Evolutionary conservation across 495 filamentous ascomycete species (phyloP), one percentile per base, ranked within the genome.

Genomic region (Aspergillus bertholletiae): DNA sequence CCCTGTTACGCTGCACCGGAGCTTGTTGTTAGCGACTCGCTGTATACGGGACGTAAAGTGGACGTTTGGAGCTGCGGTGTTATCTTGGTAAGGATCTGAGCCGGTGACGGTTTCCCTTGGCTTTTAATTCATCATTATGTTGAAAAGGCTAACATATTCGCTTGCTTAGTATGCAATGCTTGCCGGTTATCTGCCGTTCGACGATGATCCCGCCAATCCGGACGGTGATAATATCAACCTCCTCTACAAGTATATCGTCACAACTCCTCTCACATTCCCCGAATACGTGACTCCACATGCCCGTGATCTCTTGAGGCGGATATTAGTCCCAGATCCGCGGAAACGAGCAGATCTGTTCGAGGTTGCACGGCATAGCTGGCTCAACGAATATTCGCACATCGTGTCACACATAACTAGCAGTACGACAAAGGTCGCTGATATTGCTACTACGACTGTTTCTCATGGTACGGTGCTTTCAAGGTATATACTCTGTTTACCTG

Each of bases 11-110:
- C 94, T 39, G 94, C 94, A 13, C 94, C 94, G 7, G 94, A 99
- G 76, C 80, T 99, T 34, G 94, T 99, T 17, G 94, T 99, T 53
- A 96, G 91, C 70, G 94, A 99, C 71, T 95, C 90, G 17, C 73
- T 99, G 15, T 99, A 99, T 70, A 99, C 95, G 6, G 94, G 94
- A 35, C 83, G 91, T 24, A 99, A 97, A 69, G 94, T 99, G 15
- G 94, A 99, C 67, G 94, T 99, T 22, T 99, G 94, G 94, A 97
- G 94, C 65, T 97, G 94, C 66, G 94, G 94, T 73, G 94, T 99
- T 22, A 99, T 99, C 63, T 73, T 99, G 80, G 94, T 97, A 81
- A 75, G 90, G 81, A 26, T 22, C 18, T 48, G n/a, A 45, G 32
- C 41, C 28, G n/a, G n/a, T 8, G 13, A 46, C 6, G n/a, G 9